A percentile compares a stretch with the other conserved stretches of the same genome.
These are phyloP conservation scores for Diospyros lotus DNA, from an alignment of 148 eudicot species.

Conservation along the genomic window DNA sequence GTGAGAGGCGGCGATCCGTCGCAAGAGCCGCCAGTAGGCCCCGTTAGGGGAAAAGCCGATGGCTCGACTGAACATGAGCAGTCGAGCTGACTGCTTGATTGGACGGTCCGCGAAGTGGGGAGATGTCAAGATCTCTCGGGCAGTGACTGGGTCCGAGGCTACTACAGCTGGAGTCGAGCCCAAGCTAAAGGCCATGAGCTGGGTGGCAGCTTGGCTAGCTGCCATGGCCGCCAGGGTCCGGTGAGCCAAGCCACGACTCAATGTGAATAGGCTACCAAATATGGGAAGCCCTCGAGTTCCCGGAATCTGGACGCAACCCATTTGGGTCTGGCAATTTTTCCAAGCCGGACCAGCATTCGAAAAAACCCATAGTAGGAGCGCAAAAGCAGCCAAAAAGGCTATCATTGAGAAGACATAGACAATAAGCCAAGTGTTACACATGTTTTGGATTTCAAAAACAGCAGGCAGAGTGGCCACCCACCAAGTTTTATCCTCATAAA, in stretches of 20 bases:
- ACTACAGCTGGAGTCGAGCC: constrained; percentile 48
- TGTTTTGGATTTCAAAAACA: background rate
- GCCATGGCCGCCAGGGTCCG: constrained; percentile 48
- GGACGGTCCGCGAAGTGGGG: constrained; percentile 62
- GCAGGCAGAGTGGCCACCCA: constrained; percentile 10
- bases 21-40: constrained; percentile 49
- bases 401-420: background rate
- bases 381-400: background rate
- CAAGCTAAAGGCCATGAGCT: constrained; percentile 57
- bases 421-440: background rate
- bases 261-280: constrained; percentile 38
- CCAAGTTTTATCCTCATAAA: constrained; percentile 11
- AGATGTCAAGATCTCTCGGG: constrained; percentile 52
- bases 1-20: constrained; percentile 50
- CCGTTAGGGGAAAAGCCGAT: constrained; percentile 68
- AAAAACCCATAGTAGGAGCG: constrained; percentile 29
- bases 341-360: constrained; percentile 49
- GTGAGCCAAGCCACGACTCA: constrained; percentile 50
- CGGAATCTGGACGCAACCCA: constrained; percentile 40
- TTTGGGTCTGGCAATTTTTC: constrained; percentile 36
- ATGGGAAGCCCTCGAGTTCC: constrained; percentile 53
- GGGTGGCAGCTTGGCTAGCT: constrained; percentile 19
- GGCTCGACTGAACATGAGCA: constrained; percentile 66
- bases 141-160: constrained; percentile 37
- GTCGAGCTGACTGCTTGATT: constrained; percentile 51